These are phyloP conservation scores for Diaporthe sp. DNA, from an alignment of 2,329 filamentous ascomycete species.

Conservation along the genomic window DNA sequence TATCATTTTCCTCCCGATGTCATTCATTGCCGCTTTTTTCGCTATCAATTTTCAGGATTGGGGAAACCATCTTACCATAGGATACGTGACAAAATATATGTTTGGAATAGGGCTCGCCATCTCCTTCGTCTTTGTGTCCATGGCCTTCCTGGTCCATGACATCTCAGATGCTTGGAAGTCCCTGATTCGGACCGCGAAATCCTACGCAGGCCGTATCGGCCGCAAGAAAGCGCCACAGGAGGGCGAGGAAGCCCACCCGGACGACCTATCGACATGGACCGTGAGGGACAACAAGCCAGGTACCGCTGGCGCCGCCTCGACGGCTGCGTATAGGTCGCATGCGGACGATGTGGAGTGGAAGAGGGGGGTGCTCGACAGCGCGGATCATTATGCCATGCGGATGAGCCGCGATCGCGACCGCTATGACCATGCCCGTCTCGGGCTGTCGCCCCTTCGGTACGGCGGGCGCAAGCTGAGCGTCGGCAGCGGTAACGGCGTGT, in stretches of 20 bases:
- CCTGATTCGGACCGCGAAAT: constrained; percentile 14
- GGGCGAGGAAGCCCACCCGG: background rate
- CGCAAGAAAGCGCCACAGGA: background rate
- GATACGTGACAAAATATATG: constrained; percentile 49
- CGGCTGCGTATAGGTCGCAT: constrained; percentile 32
- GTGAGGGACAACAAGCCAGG: constrained; percentile 31
- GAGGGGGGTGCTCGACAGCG: constrained; percentile 31
- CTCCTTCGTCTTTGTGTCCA: constrained; percentile 54
- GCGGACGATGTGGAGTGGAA: constrained; percentile 35
- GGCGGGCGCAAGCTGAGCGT: constrained; percentile 40
- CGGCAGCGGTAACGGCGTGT: constrained; percentile 37
- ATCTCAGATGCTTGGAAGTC: constrained; percentile 46
- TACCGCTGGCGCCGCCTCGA: constrained; percentile 35
- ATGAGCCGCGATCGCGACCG: constrained; percentile 38
- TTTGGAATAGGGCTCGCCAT: constrained; percentile 58
- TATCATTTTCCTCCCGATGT: constrained; percentile 60
- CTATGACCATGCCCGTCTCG: constrained; percentile 34
- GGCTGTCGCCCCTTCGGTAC: constrained; percentile 38
- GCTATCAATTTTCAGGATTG: constrained; percentile 63
- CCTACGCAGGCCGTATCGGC: background rate
- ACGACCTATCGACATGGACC: constrained; percentile 24
- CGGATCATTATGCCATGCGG: constrained; percentile 15
- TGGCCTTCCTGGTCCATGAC: constrained; percentile 55
- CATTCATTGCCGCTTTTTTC: constrained; percentile 60
- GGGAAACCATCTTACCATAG: constrained; percentile 50